phyloP scores from a whole-genome alignment of 306 rosid genomes.

The Ochetophila trinervis region DNA sequence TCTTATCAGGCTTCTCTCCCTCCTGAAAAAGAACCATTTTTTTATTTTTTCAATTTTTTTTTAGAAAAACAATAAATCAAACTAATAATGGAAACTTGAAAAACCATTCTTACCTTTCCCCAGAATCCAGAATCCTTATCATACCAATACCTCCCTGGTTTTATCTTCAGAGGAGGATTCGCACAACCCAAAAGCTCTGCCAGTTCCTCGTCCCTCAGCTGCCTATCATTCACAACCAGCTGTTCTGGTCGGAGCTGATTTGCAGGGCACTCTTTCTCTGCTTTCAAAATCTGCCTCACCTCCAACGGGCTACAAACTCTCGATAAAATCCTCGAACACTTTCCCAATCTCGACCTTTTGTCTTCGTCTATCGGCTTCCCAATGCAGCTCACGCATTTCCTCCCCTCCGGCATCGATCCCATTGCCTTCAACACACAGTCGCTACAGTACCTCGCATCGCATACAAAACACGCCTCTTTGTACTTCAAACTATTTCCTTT shows the following conservation, averaged over 20 bases:
- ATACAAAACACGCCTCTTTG: constrained; percentile 76
- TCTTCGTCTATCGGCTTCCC: constrained; percentile 70
- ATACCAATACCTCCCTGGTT: constrained; percentile 91
- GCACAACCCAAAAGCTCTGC: constrained; percentile 73
- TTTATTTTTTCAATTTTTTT: no score
- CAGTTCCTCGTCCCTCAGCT: constrained; percentile 71
- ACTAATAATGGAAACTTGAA: not conserved
- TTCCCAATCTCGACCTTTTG: constrained; percentile 62
- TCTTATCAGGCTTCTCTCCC: constrained; percentile 81
- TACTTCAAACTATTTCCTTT: constrained; percentile 70
- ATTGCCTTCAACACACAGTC: constrained; percentile 80
- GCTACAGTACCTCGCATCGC: constrained; percentile 68
- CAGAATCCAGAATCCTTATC: constrained; percentile 91
- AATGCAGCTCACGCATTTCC: constrained; percentile 84
- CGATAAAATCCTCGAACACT: constrained; percentile 66
- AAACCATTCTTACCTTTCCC: constrained; percentile 67
- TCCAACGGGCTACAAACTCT: constrained; percentile 81
- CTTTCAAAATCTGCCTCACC: constrained; percentile 83
- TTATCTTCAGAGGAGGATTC: constrained; percentile 70
- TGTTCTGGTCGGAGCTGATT: constrained; percentile 88
- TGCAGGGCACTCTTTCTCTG: constrained; percentile 72
- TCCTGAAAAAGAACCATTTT: constrained; percentile 45
- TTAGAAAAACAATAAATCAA: not conserved
- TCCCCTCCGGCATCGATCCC: constrained; percentile 97
- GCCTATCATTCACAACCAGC: constrained; percentile 71